Evolutionary conservation across 495 filamentous ascomycete species (phyloP).

Genomic region (Penicillium waksmanii): DNA sequence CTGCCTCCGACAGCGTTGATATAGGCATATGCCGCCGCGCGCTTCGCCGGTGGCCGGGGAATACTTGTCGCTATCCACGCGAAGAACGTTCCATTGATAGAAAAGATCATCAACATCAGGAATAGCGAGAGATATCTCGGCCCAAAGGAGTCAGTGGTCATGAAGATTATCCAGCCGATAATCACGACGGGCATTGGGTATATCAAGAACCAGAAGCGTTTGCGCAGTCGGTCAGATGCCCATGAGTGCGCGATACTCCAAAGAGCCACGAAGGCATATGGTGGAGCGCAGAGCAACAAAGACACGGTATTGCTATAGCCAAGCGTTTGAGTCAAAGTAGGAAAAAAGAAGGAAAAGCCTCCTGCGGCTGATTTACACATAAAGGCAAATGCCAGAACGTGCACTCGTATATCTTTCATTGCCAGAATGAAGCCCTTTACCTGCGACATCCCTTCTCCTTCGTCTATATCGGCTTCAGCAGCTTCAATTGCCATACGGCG

Average conservation of each 20-base stretch:
- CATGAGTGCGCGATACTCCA: conserved; percentile 45
- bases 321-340: conserved; percentile 47
- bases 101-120: conserved; percentile 54
- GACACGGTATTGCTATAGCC: conserved; percentile 45
- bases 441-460: conserved; percentile 45
- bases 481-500: conserved; percentile 48
- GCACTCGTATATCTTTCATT: conserved; percentile 50
- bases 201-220: conserved; percentile 53
- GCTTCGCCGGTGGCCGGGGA: conserved; percentile 54
- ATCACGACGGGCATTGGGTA: conserved; percentile 50
- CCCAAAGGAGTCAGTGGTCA: conserved; percentile 47
- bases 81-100: conserved; percentile 51
- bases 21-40: conserved; percentile 53
- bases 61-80: conserved; percentile 55
- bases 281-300: conserved; percentile 51
- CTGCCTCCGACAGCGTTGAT: conserved; percentile 54
- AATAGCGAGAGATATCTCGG: conserved; percentile 53
- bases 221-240: conserved; percentile 43
- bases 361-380: conserved; percentile 48
- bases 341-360: conserved; percentile 57
- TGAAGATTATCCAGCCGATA: conserved; percentile 51
- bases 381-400: conserved; percentile 47
- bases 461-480: conserved; percentile 50
- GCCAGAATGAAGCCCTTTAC: conserved; percentile 49
- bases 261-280: conserved; percentile 54